phyloP scores from a whole-genome alignment of 2,329 filamentous ascomycete species.

The Aspergillus novoparasiticus region DNA sequence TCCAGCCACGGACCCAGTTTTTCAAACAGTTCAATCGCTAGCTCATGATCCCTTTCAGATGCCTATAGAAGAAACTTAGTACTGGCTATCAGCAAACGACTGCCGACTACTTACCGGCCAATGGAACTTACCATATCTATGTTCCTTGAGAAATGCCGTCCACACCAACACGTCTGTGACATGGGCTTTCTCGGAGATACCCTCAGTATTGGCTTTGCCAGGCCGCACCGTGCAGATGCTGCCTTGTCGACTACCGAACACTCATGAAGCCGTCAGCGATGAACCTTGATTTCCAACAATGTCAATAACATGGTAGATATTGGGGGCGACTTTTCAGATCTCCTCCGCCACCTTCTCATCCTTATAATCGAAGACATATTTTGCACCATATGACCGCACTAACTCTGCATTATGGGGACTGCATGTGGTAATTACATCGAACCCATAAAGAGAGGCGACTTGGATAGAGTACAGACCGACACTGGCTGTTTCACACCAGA shows the following conservation, averaged over 20 bases:
- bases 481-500: slow-evolving; percentile 30
- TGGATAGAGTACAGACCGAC: slow-evolving; percentile 44
- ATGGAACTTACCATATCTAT: slow-evolving; percentile 37
- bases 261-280: slow-evolving; percentile 35
- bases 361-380: slow-evolving; percentile 45
- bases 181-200: slow-evolving; percentile 34
- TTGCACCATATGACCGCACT: slow-evolving; percentile 37
- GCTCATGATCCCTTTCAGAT: slow-evolving; percentile 39
- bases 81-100: not conserved
- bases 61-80: slow-evolving; percentile 24
- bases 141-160: slow-evolving; percentile 44
- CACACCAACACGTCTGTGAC: slow-evolving; percentile 49
- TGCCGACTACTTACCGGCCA: slow-evolving; percentile 38
- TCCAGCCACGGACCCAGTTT: slow-evolving; percentile 39
- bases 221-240: slow-evolving; percentile 47
- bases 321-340: slow-evolving; percentile 36
- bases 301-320: slow-evolving; percentile 45
- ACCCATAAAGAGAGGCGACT: slow-evolving; percentile 33
- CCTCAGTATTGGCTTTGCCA: slow-evolving; percentile 43
- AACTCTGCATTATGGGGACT: slow-evolving; percentile 36
- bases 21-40: slow-evolving; percentile 42
- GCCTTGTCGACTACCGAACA: slow-evolving; percentile 25
- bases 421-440: slow-evolving; percentile 42
- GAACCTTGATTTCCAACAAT: slow-evolving; percentile 46
- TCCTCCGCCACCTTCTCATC: slow-evolving; percentile 38